Base-by-base conservation (phyloP, 306 rosid species). In the Sindora glabra region DNA sequence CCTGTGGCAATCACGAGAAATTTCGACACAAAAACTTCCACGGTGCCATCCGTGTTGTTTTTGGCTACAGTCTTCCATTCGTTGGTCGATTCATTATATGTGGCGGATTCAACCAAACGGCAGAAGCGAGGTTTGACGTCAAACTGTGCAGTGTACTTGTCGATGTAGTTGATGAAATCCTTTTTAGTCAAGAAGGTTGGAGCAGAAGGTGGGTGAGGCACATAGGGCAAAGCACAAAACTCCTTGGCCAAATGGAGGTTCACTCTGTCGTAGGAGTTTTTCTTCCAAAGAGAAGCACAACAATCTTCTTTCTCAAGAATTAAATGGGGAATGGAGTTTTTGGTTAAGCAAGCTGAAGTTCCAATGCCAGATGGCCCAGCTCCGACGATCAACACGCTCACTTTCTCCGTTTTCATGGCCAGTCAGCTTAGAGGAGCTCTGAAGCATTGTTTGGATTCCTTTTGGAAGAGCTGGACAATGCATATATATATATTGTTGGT, bases 291-390 rank as follows among this genome's bases (percentile, higher is more conserved):
- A 37, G 89, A 80, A 25, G 49, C 80, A 21, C 16, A 8, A 3
- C 78, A 83, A 44, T 80, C 84, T 1, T 83, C 80, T 53, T 48
- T 80, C 30, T 80, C 84, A 0, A 83, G 77, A 19, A 80, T 14
- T 2, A 77, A 17, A 17, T 70, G 72, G 24, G 80, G 58, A 3
- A 83, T 70, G 0, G 74, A 74, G 15, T 22, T 6, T 15, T 46
- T 26, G 14, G 29, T 48, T 1, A 83, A 48, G 56, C 81, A 72
- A 9, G 81, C 80, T 1, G 80, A 66, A 2, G 70, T 53, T 27
- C 76, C 84, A 36, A 83, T 66, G 39, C 89, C 83, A 11, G 78
- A 65, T 13, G 86, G 86, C 6, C 82, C 86, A 3, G 50, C 83
- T 3, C 90, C 84, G 0, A 80, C 62, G 6, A 83, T 65, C 45